Evolutionary conservation across 495 filamentous ascomycete genomes (phyloP), one percentile per base, ranked within the genome.

Genomic region (Daldinia caldariorum): DNA sequence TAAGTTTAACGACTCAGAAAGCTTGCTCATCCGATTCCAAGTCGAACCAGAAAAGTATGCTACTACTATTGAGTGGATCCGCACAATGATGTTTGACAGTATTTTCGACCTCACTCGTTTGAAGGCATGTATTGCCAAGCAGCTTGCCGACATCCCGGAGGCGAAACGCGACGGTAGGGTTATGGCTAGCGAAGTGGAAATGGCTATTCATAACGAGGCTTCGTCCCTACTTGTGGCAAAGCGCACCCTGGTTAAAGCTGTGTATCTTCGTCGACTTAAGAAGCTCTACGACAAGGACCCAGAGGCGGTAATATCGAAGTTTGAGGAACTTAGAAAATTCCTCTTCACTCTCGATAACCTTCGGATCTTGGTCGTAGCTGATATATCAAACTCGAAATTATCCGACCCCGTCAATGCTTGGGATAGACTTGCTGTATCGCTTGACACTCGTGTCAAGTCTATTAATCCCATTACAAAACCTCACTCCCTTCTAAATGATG

Each of bases 91-190:
- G 74, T 96, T 93, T 78, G 88, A 94, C 74, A 90, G 90, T 49
- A 83, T 98, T 56, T 97, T 97, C 71, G 95, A 98, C 67, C 84
- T 89, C 12, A 85, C 80, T 32, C 87, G 96, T 69, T 84, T 99
- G 61, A 89, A 89, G 63, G 90, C 94, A 0, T 91, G 91, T n/a
- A 86, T 94, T n/a, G 86, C 88, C 18, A 92, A 96, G 77, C 89
- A 97, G 29, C 86, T 97, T 6, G 93, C 94, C 9, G 95, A 97
- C 74, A 90, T 99, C 31, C 95, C 95, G 3, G 94, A 98, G 66
- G 84, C 90, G 61, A 99, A 98, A 85, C 89, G 95, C 18, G 91
- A 89, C 67, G 95, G 96, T 29, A 89, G 91, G 65, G 85, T 86
- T 67, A 94, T 94, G 92, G 79, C 85, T 3, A 77, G 77, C 53